phyloP scores from a whole-genome alignment of 768 basidiomycete species.

The Amanita phalloides region DNA sequence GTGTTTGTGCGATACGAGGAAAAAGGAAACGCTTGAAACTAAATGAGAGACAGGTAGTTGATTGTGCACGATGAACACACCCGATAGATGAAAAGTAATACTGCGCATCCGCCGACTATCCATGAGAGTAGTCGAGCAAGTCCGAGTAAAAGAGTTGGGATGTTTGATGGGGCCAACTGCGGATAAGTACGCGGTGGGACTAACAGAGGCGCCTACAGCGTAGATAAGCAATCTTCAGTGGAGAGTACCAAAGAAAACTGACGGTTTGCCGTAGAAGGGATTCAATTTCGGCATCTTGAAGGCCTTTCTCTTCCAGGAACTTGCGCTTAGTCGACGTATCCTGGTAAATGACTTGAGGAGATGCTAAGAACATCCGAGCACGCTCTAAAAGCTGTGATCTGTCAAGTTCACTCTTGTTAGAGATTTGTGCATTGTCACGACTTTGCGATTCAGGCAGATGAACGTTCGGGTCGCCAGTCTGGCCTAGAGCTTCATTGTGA shows the following conservation, averaged over 20 bases:
- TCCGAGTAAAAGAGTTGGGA: slow-evolving; percentile 58
- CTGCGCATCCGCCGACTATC: slow-evolving; percentile 54
- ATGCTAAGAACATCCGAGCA: slow-evolving; percentile 55
- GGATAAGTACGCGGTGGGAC: slow-evolving; percentile 72
- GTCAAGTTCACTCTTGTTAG: slow-evolving; percentile 7
- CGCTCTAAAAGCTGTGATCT: slow-evolving; percentile 36
- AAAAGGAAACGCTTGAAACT: slow-evolving; percentile 49
- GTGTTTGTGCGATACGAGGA: slow-evolving; percentile 50
- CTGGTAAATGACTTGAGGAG: slow-evolving; percentile 54
- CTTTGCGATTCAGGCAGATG: background rate
- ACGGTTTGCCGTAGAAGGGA: slow-evolving; percentile 48
- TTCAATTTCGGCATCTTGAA: slow-evolving; percentile 51
- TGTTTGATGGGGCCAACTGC: slow-evolving; percentile 52
- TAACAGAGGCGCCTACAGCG: slow-evolving; percentile 28
- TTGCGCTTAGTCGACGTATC: slow-evolving; percentile 43
- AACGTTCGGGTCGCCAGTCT: background rate
- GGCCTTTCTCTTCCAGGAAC: slow-evolving; percentile 65
- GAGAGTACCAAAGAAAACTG: slow-evolving; percentile 10
- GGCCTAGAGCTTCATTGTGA: background rate
- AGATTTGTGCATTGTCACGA: background rate
- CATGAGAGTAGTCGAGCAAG: slow-evolving; percentile 51
- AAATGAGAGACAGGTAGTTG: slow-evolving; percentile 5
- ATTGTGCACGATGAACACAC: slow-evolving; percentile 27
- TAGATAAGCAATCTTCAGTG: background rate
- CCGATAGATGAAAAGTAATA: slow-evolving; percentile 52